Evolutionary conservation across 1,284 basidiomycete genomes (phyloP).

Genomic region (Butyriboletus appendiculatus): DNA sequence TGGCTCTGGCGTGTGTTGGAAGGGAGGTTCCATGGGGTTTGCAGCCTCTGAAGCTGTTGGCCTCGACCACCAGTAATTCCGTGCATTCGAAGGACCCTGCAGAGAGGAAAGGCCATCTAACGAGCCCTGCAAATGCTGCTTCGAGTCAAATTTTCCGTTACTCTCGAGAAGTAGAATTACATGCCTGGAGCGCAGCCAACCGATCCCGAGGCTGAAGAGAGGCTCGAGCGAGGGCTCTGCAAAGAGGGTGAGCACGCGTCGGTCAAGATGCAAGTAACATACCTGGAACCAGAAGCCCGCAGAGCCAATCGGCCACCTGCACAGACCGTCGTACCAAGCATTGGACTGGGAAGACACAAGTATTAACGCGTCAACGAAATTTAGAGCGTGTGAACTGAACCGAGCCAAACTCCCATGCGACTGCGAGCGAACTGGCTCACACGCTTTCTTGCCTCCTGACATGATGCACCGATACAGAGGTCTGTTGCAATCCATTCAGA

Average conservation of each 20-base stretch:
- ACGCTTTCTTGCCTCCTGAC: slow-evolving; percentile 5
- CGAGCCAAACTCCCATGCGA: neutral
- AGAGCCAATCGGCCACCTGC: slow-evolving; percentile 28
- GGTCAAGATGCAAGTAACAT: neutral
- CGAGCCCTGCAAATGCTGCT: slow-evolving; percentile 10
- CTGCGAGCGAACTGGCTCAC: slow-evolving; percentile 22
- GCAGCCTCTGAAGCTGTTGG: slow-evolving; percentile 8
- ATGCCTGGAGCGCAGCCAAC: slow-evolving; percentile 24
- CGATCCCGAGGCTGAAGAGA: slow-evolving; percentile 11
- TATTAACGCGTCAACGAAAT: slow-evolving; percentile 7
- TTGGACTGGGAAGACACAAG: slow-evolving; percentile 6
- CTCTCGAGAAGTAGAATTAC: slow-evolving; percentile 5
- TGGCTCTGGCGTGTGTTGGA: slow-evolving; percentile 6
- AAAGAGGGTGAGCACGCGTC: slow-evolving; percentile 14
- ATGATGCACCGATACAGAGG: slow-evolving; percentile 29
- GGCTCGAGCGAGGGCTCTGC: slow-evolving; percentile 11
- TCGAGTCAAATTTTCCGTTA: slow-evolving; percentile 1
- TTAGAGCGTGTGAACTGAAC: slow-evolving; percentile 12
- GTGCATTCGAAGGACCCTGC: slow-evolving; percentile 12
- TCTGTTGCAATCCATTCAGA: slow-evolving; percentile 7
- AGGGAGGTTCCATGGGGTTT: neutral
- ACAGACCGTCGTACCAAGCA: slow-evolving; percentile 24
- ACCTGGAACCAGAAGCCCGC: slow-evolving; percentile 29
- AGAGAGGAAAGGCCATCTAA: neutral
- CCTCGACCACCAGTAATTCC: slow-evolving; percentile 38